These are phyloP conservation scores for Aspergillus transmontanensis DNA, from an alignment of 2,329 filamentous ascomycete species.

Conservation along the genomic window DNA sequence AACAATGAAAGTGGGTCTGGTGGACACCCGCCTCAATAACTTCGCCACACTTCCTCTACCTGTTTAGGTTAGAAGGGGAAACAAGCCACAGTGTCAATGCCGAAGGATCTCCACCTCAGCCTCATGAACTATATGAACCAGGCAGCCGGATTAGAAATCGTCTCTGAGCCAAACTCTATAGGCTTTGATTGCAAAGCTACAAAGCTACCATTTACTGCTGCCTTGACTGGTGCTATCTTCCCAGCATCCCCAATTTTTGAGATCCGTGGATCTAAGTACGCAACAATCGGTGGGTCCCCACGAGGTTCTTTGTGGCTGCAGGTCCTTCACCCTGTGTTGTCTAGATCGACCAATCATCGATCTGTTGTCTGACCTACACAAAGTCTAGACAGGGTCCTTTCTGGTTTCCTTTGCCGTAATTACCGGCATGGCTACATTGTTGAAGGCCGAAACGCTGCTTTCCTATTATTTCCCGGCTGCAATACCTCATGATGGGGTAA, in stretches of 20 bases:
- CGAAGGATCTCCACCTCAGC: constrained; percentile 1
- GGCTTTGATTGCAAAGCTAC: neutral
- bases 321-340: neutral
- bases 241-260: neutral
- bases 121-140: neutral
- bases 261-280: neutral
- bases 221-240: neutral
- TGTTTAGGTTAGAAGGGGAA: too few relatives aligned
- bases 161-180: neutral
- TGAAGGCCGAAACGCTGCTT: neutral
- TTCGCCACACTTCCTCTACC: constrained; percentile 2
- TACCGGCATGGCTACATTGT: neutral
- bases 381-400: neutral
- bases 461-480: neutral
- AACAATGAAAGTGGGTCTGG: constrained; percentile 1
- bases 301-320: constrained; percentile 1
- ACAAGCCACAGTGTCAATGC: neutral
- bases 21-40: neutral
- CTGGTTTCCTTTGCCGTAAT: neutral
- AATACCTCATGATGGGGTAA: neutral
- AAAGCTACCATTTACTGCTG: neutral
- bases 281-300: neutral
- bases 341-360: neutral
- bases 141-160: neutral
- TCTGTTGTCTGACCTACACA: neutral